These are phyloP conservation scores for Setaria viridis DNA, from an alignment of 202 grass and related monocot species.

Conservation along the genomic window DNA sequence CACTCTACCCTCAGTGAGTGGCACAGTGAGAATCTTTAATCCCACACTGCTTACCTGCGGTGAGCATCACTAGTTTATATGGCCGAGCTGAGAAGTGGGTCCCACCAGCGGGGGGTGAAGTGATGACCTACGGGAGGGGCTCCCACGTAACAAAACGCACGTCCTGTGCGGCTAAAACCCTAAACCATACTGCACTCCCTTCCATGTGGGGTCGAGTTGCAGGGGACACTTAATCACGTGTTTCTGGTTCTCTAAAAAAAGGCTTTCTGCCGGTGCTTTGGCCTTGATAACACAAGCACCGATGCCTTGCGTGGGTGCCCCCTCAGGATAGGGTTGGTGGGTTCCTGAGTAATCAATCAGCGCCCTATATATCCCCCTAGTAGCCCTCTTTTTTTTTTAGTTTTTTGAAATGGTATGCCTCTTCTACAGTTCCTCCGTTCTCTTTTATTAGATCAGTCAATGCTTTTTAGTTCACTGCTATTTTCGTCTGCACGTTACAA, in stretches of 20 bases:
- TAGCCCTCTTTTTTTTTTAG: slow-evolving; percentile 29
- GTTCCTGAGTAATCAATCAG: neutral
- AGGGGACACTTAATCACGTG: neutral
- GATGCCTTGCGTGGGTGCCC: slow-evolving; percentile 30
- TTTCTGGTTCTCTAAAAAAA: neutral
- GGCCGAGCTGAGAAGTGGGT: fast-evolving
- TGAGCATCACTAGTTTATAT: neutral
- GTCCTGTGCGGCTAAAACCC: slow-evolving; percentile 1
- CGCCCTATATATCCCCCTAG: slow-evolving; percentile 46
- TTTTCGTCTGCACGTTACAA: too few relatives aligned
- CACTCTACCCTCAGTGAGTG: neutral
- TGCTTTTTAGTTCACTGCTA: too few relatives aligned
- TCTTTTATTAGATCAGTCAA: too few relatives aligned
- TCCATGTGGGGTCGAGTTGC: slow-evolving; percentile 12
- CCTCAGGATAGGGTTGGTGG: slow-evolving; percentile 22
- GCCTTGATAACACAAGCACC: slow-evolving; percentile 44
- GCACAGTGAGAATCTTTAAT: neutral
- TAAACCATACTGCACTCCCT: slow-evolving; percentile 19
- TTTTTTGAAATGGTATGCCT: too few relatives aligned
- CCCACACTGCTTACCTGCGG: neutral
- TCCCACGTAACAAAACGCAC: slow-evolving; percentile 6
- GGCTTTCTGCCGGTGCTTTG: slow-evolving; percentile 49
- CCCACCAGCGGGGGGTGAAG: neutral
- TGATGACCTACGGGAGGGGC: slow-evolving; percentile 10
- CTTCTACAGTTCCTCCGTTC: too few relatives aligned